Evolutionary conservation across 805 yeast genomes (phyloP), one percentile per base, ranked within the genome.

Genomic region (Limtongozyma cylindracea): DNA sequence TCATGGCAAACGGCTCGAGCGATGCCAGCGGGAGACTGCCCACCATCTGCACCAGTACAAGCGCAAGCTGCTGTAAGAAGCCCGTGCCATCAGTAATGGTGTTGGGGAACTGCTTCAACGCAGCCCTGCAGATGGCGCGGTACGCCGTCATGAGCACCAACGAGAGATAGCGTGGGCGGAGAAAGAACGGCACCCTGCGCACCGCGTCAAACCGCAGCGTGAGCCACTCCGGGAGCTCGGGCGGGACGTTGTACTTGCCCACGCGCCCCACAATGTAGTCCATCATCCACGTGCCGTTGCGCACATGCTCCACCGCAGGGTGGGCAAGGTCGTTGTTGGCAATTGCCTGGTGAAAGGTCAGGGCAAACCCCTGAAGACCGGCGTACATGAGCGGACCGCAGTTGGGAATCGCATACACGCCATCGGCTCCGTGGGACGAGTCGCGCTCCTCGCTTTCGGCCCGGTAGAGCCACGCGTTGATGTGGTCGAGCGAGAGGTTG

Each of bases 331-430:
- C 67, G 36, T 84, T 84, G 19, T 49, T 45, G 37, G 54, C 50
- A 12, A 80, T 67, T 3, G 78, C 58, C 14, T 49, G 39, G 25
- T 61, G 56, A 30, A 84, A 43, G 1, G 66, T 69, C 0, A 77
- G 53, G 20, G 67, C 61, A 92, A 93, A 84, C 2, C 98, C 96
- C 41, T 78, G 91, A 12, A 88, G 47, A 8, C 98, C 98, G 19
- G 93, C 82, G 42, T 77, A 84, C 0, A 66, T 71, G 20, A 82
- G 47, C 10, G 50, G 49, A 0, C 95, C 95, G 40, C 57, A 49
- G 15, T 56, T 51, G 1, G 96, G 95, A 21, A 84, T 53, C 21
- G 45, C 40, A 43, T 88, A 84, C 1, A 61, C 61, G 7, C 94
- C 93, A 20, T 58, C 68, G 6, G 41, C 33, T 5, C 92, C 91